A percentile compares a stretch with the other conserved stretches of the same genome.
phyloP scores from a whole-genome alignment of 2,329 filamentous ascomycete species.

The Aspergillus glaucus region DNA sequence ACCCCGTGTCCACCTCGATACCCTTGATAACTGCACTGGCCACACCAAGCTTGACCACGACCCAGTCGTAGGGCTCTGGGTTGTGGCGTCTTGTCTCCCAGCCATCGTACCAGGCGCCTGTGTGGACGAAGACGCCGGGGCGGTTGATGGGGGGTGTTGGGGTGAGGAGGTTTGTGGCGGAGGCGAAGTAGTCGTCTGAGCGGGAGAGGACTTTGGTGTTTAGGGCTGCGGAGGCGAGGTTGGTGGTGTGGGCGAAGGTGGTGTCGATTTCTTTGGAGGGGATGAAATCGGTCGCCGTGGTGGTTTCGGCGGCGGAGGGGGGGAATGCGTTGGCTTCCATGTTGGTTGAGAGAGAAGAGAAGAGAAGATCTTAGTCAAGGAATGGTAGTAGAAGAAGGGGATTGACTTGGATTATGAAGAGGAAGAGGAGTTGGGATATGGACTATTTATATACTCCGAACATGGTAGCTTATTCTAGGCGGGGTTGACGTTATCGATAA shows the following conservation, averaged over 20 bases:
- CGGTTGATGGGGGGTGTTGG: constrained; percentile 51
- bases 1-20: constrained; percentile 41
- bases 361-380: too few relatives aligned
- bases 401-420: too few relatives aligned
- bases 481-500: background rate
- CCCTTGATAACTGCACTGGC: constrained; percentile 34
- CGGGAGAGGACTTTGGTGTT: constrained; percentile 50
- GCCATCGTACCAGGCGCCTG: constrained; percentile 59
- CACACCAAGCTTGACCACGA: constrained; percentile 53
- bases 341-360: background rate
- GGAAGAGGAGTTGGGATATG: background rate
- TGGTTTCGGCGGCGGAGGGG: too few relatives aligned
- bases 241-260: constrained; percentile 51
- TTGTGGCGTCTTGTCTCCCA: constrained; percentile 61
- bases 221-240: constrained; percentile 38
- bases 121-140: constrained; percentile 53
- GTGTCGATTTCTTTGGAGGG: constrained; percentile 47
- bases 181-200: constrained; percentile 58
- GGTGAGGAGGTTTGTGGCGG: constrained; percentile 53
- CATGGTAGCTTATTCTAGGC: background rate
- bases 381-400: too few relatives aligned
- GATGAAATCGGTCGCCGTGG: constrained; percentile 21
- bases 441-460: background rate
- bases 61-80: constrained; percentile 52
- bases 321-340: background rate